Evolutionary conservation across 345 rosid species (phyloP).

Genomic region (Gossypium raimondii): DNA sequence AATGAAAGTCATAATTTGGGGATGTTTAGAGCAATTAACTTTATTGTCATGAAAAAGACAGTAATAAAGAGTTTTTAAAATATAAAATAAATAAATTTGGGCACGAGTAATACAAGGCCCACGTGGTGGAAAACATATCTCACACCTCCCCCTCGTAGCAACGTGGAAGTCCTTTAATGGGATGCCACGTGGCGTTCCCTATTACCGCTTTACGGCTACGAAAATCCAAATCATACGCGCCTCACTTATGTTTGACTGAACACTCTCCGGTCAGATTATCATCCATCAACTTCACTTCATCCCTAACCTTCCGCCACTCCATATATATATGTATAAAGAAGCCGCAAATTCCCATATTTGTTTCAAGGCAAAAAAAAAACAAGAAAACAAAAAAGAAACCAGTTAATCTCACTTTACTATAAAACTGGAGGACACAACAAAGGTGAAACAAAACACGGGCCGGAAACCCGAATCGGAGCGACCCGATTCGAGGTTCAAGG

Average conservation of each 20-base stretch:
- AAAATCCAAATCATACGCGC: constrained; percentile 21
- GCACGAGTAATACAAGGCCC: constrained; percentile 14
- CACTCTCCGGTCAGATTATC: not conserved
- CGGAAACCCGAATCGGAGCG: constrained; percentile 19
- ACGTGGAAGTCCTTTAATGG: not conserved
- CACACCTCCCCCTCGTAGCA: no score
- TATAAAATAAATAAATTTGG: not conserved
- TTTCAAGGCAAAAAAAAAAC: not conserved
- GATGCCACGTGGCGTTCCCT: constrained; percentile 1
- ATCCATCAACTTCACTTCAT: not conserved
- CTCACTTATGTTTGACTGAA: constrained; percentile 8
- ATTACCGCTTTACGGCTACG: not conserved
- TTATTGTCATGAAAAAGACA: no score
- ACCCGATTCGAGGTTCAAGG: constrained; percentile 35
- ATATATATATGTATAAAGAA: not conserved
- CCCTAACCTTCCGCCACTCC: not conserved
- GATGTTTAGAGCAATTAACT: not conserved
- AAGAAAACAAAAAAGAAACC: not conserved
- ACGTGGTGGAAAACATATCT: not conserved
- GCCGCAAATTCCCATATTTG: constrained; percentile 16
- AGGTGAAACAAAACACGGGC: constrained; percentile 23
- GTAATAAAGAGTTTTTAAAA: not conserved
- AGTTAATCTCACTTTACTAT: not conserved
- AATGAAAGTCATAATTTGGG: not conserved
- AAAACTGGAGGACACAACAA: not conserved